These are phyloP conservation scores for Dendryphion nanum DNA, from an alignment of 2,329 filamentous ascomycete species.

Conservation along the genomic window DNA sequence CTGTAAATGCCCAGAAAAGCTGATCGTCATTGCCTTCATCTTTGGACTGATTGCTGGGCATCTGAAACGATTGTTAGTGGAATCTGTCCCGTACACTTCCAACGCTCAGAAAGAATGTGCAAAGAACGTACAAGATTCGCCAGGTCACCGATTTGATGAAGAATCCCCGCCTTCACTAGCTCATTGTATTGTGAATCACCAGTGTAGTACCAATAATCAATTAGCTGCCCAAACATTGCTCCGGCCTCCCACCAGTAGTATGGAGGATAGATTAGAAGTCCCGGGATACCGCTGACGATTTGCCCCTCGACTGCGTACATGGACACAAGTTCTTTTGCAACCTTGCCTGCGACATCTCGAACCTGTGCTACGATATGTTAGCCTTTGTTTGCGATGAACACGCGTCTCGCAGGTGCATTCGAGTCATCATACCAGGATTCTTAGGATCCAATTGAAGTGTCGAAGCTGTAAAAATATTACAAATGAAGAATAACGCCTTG, in stretches of 20 bases:
- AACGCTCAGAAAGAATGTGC: not conserved
- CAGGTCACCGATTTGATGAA: conserved; percentile 32
- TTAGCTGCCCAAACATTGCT: conserved; percentile 66
- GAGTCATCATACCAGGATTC: no score
- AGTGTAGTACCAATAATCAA: conserved; percentile 86
- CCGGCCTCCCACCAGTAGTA: conserved; percentile 71
- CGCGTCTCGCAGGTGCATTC: no score
- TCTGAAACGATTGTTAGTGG: conserved; percentile 13
- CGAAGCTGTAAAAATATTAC: no score
- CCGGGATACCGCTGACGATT: conserved; percentile 23
- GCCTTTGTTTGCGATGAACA: no score
- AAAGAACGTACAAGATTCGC: conserved; percentile 22
- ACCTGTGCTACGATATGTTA: conserved; percentile 48
- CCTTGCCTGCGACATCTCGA: conserved; percentile 44
- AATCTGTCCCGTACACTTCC: not conserved
- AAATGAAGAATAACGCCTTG: no score
- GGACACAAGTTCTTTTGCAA: conserved; percentile 50
- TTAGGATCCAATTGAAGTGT: no score
- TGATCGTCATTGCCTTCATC: conserved; percentile 57
- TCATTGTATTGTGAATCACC: conserved; percentile 71
- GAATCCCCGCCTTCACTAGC: conserved; percentile 54
- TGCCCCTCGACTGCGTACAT: conserved; percentile 55
- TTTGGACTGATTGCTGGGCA: conserved; percentile 37
- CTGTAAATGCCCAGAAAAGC: conserved; percentile 57
- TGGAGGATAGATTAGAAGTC: conserved; percentile 45